phyloP scores from a whole-genome alignment of 169 alveolate species.

The Eimeria praecox region DNA sequence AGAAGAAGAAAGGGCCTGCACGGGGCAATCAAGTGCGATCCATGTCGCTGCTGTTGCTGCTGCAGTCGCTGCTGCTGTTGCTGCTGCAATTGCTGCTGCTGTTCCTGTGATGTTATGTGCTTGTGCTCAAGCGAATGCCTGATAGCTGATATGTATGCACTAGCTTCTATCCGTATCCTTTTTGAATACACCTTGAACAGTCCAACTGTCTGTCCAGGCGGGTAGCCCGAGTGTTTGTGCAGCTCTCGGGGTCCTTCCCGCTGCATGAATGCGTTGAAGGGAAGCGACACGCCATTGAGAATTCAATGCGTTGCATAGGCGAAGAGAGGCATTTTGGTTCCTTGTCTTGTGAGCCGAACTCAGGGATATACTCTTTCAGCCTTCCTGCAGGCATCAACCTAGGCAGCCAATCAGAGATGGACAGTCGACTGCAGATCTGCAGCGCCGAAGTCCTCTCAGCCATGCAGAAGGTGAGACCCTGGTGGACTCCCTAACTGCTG shows the following conservation, averaged over 20 bases:
- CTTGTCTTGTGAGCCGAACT: not conserved
- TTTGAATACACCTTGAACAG: not conserved
- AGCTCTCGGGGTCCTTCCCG: no score
- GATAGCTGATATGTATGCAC: not conserved
- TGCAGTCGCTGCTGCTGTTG: not conserved
- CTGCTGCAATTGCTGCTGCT: not conserved
- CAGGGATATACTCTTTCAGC: conserved; percentile 45
- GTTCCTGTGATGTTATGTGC: not conserved
- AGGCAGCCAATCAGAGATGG: conserved; percentile 20
- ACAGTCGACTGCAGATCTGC: conserved; percentile 27
- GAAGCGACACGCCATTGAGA: no score
- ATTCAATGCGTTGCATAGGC: no score
- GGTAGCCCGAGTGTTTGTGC: not conserved
- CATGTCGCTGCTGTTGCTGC: not conserved
- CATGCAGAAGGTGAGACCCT: not conserved
- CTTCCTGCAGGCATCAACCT: conserved; percentile 53
- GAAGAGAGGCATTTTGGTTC: not conserved
- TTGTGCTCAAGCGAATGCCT: not conserved
- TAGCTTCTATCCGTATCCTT: no score
- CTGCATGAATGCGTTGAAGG: not conserved
- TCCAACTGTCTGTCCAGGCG: not conserved
- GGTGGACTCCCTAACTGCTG: not conserved
- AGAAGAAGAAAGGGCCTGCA: conserved; percentile 53
- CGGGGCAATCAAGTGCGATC: conserved; percentile 9
- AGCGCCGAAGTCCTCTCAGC: not conserved